Conservation (phyloP, 176 grass and related monocot species). For the Avena insularis region DNA sequence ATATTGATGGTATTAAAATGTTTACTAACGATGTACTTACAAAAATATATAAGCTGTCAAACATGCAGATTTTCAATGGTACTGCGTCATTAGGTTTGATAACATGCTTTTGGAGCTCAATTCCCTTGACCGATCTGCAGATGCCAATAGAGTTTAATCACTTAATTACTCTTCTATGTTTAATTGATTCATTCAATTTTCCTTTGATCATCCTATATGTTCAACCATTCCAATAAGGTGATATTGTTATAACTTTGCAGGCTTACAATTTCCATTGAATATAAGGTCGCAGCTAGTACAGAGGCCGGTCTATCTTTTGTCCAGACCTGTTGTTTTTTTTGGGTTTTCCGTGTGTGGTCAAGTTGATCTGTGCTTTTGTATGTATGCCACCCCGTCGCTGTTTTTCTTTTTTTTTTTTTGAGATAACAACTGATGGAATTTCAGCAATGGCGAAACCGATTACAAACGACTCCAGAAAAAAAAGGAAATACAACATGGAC, state of each 20-base stretch:
- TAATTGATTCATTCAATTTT: slow-evolving; percentile 12
- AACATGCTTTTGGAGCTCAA: not conserved
- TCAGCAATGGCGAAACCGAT: no score
- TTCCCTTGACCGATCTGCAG: not conserved
- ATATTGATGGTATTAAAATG: not conserved
- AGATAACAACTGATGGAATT: no score
- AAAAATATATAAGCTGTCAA: not conserved
- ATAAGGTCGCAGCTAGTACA: not conserved
- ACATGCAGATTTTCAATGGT: not conserved
- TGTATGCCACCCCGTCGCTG: not conserved
- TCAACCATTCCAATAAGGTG: not conserved
- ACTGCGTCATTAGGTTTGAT: not conserved
- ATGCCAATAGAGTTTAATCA: slow-evolving; percentile 6
- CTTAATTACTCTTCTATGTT: not conserved
- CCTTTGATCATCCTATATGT: not conserved
- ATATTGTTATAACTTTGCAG: slow-evolving; percentile 6
- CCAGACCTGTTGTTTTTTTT: not conserved
- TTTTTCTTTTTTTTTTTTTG: not conserved
- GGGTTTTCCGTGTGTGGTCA: not conserved
- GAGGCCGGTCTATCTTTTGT: not conserved
- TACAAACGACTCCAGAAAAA: no score
- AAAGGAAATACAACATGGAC: no score
- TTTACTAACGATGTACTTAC: not conserved
- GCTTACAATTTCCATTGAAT: not conserved
- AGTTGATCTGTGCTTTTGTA: not conserved